These are phyloP conservation scores for Ilyonectria robusta DNA, from an alignment of 2,329 filamentous ascomycete species.

Conservation along the genomic window DNA sequence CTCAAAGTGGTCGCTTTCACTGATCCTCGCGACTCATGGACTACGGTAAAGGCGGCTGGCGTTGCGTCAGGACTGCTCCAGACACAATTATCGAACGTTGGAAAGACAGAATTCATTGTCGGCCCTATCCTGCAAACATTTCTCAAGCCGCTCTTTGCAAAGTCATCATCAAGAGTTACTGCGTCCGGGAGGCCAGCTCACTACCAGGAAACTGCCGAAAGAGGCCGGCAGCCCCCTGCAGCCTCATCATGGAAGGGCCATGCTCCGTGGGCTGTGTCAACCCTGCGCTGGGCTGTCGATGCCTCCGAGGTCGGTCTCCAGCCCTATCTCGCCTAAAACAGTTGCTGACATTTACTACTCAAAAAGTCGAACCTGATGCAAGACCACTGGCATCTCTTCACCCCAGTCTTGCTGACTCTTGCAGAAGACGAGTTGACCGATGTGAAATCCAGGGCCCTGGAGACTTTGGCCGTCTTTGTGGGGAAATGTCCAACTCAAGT, in stretches of 20 bases:
- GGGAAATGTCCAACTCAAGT: conserved; percentile 65
- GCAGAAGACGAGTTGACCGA: conserved; percentile 72
- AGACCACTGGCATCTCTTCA: conserved; percentile 76
- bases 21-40: conserved; percentile 55
- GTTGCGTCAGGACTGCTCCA: conserved; percentile 53
- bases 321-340: not conserved
- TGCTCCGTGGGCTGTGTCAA: conserved; percentile 40
- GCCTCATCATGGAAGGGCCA: conserved; percentile 43
- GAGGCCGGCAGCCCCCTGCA: conserved; percentile 13
- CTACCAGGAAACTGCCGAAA: conserved; percentile 35
- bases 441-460: conserved; percentile 70
- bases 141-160: conserved; percentile 77
- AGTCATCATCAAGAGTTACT: conserved; percentile 61
- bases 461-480: conserved; percentile 69
- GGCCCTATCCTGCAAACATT: conserved; percentile 72
- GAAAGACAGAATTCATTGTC: conserved; percentile 59
- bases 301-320: conserved; percentile 62
- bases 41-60: conserved; percentile 49
- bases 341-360: conserved; percentile 13
- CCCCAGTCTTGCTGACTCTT: conserved; percentile 79
- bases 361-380: conserved; percentile 62
- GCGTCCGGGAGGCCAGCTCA: conserved; percentile 49
- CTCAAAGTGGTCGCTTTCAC: conserved; percentile 52
- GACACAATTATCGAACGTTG: conserved; percentile 38
- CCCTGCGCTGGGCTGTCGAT: conserved; percentile 68